Base-by-base conservation (phyloP, 192 early-diverging fungal genomes). In the Lunasporangiospora selenospora region DNA sequence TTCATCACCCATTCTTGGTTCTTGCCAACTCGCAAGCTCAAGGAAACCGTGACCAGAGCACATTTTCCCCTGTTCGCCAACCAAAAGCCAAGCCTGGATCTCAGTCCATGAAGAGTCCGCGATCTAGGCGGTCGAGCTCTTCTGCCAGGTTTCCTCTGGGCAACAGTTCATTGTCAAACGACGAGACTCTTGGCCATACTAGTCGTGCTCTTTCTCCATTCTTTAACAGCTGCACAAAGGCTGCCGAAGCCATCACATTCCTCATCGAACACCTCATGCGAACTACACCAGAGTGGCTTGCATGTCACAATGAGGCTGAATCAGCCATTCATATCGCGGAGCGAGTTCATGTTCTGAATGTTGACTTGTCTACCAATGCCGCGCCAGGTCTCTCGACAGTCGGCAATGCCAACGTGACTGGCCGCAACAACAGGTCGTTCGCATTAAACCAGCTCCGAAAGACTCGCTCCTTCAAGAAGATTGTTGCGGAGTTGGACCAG, bases 201-300 rank as follows among this genome's bases (percentile, higher is more conserved):
- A 7, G 39, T 0, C 59, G 48, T 3, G 27, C 67, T 0, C 26
- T 58, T 3, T 61, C 69, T 18, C 69, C 69, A 8, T 73, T 73
- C 45, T 32, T 73, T 0, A 73, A 73, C 49, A 73, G 47, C 48
- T 73, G 69, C 38, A 73, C 69, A 7, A 73, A 73, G 30, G 69
- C 69, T 3, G 69, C 69, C 31, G 69, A 73, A 18, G 69, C 69
- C 0, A 73, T 73, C 6, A 63, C 60, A 1, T 73, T 73, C 29
- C 30, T 73, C 18, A 53, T 73, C 7, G 60, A 73, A 12, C 69
- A 73, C 53, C 60, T 73, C 8, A 27, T 73, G 26, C 44, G 53
- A 27, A 58, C 69, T 6, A 73, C 60, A 0, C 69, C 69, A 23
- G 69, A 73, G 31, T 73, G 69, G 69, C 48, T 73, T 6, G 69